Conservation (phyloP, 148 eudicot species). For the Polygonum maritimum region DNA sequence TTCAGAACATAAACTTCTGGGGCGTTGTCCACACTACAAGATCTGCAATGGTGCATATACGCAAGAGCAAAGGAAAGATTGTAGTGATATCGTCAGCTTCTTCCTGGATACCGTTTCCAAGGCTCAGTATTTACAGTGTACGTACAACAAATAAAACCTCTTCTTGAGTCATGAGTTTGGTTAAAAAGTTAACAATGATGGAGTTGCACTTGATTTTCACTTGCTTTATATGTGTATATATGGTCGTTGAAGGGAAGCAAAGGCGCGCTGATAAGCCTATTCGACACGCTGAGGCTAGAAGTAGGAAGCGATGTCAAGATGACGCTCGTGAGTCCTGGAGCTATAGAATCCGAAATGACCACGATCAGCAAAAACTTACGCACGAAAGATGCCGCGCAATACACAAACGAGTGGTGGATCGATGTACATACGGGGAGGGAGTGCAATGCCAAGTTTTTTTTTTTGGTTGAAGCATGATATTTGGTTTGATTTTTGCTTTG, state of each 20-base stretch:
- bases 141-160: not conserved
- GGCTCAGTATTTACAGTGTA: not conserved
- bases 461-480: not conserved
- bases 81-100: not conserved
- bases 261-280: constrained; percentile 17
- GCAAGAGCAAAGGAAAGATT: not conserved
- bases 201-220: not conserved
- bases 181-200: too few relatives aligned
- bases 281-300: constrained; percentile 52
- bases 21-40: not conserved
- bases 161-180: too few relatives aligned
- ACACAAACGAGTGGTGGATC: not conserved
- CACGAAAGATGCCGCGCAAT: too few relatives aligned
- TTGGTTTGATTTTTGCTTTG: not conserved
- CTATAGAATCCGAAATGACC: constrained; percentile 47
- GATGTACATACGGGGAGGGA: not conserved
- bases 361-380: not conserved
- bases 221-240: too few relatives aligned
- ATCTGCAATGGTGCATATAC: not conserved
- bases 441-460: not conserved
- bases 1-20: constrained; percentile 8
- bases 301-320: constrained; percentile 37
- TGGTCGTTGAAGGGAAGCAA: not conserved
- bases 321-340: constrained; percentile 55
- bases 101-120: not conserved